A percentile compares a stretch with the other conserved stretches of the same genome.
phyloP scores from a whole-genome alignment of 2,329 filamentous ascomycete genomes.

The Magnaporthiopsis incrustans region DNA sequence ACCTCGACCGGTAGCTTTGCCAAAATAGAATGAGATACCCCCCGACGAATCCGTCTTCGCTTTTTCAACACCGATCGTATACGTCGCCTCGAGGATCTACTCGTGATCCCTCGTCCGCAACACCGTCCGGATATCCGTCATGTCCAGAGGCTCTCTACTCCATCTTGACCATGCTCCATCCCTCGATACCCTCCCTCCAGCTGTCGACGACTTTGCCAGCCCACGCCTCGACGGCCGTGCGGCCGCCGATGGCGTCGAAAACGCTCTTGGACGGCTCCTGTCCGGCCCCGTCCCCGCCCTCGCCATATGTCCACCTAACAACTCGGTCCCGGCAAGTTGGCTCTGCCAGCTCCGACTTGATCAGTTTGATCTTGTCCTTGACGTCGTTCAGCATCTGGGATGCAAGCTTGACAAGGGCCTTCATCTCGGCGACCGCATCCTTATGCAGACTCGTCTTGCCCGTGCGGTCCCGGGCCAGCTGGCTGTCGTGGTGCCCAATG shows the following conservation, averaged over 20 bases:
- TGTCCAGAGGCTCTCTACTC: constrained; percentile 15
- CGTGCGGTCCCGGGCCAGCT: constrained; percentile 23
- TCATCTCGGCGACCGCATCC: constrained; percentile 25
- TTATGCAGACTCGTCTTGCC: constrained; percentile 24
- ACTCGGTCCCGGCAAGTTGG: constrained; percentile 30
- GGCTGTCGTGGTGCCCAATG: constrained; percentile 21
- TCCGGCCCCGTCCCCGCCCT: constrained; percentile 12
- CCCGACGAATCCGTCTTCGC: not conserved
- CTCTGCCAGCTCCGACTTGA: constrained; percentile 22
- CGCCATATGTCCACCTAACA: constrained; percentile 23
- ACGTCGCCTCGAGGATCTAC: too few species aligned
- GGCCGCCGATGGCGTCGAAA: constrained; percentile 19
- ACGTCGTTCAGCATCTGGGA: constrained; percentile 18
- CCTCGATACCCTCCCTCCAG: constrained; percentile 30
- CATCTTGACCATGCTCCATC: constrained; percentile 27
- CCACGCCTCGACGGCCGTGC: constrained; percentile 25
- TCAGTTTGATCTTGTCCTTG: constrained; percentile 23
- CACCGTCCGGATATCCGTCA: not conserved
- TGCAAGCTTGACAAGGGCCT: constrained; percentile 13
- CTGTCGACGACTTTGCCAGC: constrained; percentile 25
- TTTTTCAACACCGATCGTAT: not conserved
- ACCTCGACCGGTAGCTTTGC: not conserved
- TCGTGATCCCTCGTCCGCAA: not conserved
- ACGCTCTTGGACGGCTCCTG: constrained; percentile 18
- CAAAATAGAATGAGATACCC: not conserved